Percentiles rank a stretch among this genome's conserved stretches.
These are phyloP conservation scores for Coprinellus micaceus DNA, from an alignment of 768 basidiomycete species.

Conservation along the genomic window DNA sequence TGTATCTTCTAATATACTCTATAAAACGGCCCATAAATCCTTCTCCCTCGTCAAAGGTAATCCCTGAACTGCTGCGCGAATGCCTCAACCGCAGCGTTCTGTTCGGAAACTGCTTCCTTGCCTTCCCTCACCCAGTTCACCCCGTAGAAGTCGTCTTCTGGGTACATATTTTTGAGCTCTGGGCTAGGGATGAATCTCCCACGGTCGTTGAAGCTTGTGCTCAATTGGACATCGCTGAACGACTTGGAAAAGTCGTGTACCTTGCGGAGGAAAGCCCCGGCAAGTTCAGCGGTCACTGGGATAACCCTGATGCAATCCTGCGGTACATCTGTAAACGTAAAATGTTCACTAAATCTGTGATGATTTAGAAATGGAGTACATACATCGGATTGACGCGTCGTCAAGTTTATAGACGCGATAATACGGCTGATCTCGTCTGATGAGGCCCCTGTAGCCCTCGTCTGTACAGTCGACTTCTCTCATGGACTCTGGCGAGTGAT, in stretches of 20 bases:
- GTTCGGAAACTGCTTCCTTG: not conserved
- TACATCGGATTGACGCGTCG: conserved; percentile 10
- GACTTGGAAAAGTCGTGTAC: conserved; percentile 7
- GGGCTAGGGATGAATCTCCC: conserved; percentile 36
- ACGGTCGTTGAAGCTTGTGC: conserved; percentile 3
- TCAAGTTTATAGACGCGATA: conserved; percentile 33
- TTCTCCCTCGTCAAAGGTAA: not conserved
- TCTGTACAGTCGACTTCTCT: conserved; percentile 41
- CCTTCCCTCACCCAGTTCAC: conserved; percentile 31
- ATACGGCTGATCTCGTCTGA: conserved; percentile 46
- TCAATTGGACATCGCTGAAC: conserved; percentile 15
- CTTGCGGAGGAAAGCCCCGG: conserved; percentile 6
- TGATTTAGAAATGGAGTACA: too few species aligned
- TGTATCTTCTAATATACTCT: not conserved
- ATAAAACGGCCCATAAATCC: not conserved
- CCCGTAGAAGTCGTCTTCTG: conserved; percentile 42
- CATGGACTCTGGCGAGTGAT: conserved; percentile 13
- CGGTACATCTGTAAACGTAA: conserved; percentile 25
- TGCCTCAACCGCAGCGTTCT: not conserved
- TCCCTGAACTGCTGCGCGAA: not conserved
- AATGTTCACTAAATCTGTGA: not conserved
- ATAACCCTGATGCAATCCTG: conserved; percentile 31
- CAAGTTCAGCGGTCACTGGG: conserved; percentile 4
- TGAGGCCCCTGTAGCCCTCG: conserved; percentile 37
- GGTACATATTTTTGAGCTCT: conserved; percentile 39